Percentiles rank a stretch among this genome's conserved stretches.
These are phyloP conservation scores for Cucumis variabilis DNA, from an alignment of 331 rosid species.

Conservation along the genomic window DNA sequence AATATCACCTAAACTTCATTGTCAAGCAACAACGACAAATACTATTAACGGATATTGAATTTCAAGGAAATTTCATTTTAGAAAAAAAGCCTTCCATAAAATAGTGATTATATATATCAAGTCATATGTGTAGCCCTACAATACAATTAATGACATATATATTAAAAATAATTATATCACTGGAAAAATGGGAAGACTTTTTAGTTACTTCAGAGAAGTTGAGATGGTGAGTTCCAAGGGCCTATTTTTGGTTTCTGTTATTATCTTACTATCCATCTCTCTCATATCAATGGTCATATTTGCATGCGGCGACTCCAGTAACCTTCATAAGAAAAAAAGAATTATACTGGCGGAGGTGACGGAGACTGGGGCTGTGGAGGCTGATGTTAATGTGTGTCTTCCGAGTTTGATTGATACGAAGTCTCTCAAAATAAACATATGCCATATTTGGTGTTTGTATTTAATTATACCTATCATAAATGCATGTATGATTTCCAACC, in stretches of 20 bases:
- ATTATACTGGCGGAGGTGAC: not conserved
- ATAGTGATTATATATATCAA: not conserved
- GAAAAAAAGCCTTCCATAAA: too few relatives aligned
- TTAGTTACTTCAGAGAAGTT: not conserved
- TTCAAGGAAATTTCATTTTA: too few relatives aligned
- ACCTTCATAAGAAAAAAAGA: not conserved
- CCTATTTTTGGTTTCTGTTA: not conserved
- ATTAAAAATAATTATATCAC: not conserved
- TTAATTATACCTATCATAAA: too few relatives aligned
- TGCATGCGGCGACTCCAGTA: not conserved
- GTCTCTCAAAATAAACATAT: too few relatives aligned
- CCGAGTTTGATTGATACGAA: not conserved
- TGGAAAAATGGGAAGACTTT: not conserved
- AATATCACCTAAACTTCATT: too few relatives aligned
- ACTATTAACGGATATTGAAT: too few relatives aligned
- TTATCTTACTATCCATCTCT: slow-evolving; percentile 12
- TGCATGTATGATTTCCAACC: not conserved
- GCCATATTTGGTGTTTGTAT: not conserved
- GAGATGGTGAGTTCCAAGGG: not conserved
- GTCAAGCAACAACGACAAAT: too few relatives aligned
- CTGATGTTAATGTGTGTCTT: not conserved
- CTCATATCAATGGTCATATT: slow-evolving; percentile 28
- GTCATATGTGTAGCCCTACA: not conserved
- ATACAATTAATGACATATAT: not conserved
- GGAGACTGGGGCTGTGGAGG: not conserved